Evolutionary conservation across 495 filamentous ascomycete genomes (phyloP), one percentile per base, ranked within the genome.

Genomic region (Melanomma pulvis-pyrius): DNA sequence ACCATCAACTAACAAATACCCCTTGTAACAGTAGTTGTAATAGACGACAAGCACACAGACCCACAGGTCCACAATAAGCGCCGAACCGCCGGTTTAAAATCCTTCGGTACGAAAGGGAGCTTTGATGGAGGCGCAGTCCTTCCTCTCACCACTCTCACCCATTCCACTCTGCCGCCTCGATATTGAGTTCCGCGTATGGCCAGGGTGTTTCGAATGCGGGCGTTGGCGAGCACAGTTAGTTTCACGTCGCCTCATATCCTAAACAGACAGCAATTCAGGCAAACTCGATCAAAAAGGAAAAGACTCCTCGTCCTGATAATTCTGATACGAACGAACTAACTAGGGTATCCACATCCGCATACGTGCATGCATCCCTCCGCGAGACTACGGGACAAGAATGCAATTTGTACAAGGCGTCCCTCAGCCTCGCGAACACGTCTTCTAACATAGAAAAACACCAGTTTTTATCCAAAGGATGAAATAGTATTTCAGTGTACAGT

Each of bases 401-500:
- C 30, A 12, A 34, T 34, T 34, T 44, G 39, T 44, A 44, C 39
- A 44, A 15, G 2, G 39, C n/a, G 39, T 44, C 39, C 39, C 39
- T 44, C 39, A 17, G 39, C 39, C 2, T 44, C 39, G n/a, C n/a
- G 28, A 34, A 13, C 15, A 57, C 11, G 26, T 36, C 30, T 22
- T 4, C 49, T 6, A 25, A 5, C 19, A 26, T 4, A 28, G 4
- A 26, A 5, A 52, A 28, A 25, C 53, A 39, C n/a, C 26, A 39
- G 13, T 44, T 44, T 44, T 26, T 15, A 29, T 19, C 5, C 25
- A 50, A 51, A 61, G 17, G 51, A 59, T 49, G 13, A 2, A 61
- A 34, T 50, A 15, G 41, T 44, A 51, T 61, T 50, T 61, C 58
- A 50, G 46, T 34, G 58, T 51, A 61, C 58, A 61, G 46, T 17